Evolutionary conservation across 2,329 filamentous ascomycete species (phyloP).

Genomic region (Fusarium nelsonii): DNA sequence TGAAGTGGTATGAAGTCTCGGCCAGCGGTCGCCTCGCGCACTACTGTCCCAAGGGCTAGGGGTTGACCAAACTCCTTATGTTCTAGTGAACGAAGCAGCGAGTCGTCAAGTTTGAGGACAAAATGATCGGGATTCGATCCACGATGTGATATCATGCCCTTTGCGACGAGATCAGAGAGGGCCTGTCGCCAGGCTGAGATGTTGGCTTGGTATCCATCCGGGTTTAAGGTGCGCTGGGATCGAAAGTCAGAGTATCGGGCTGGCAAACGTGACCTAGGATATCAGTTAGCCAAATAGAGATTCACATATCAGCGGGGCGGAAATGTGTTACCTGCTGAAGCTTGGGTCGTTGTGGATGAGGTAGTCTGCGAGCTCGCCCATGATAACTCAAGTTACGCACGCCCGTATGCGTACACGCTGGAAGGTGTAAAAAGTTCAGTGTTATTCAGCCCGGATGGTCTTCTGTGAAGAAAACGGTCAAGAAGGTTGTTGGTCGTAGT

Average conservation of each 20-base stretch:
- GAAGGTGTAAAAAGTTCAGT: not conserved
- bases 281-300: not conserved
- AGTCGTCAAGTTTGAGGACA: constrained; percentile 68
- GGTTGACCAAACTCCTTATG: constrained; percentile 84
- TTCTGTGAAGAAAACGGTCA: not conserved
- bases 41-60: constrained; percentile 80
- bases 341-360: constrained; percentile 71
- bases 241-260: constrained; percentile 92
- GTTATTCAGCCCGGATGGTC: not conserved
- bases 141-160: constrained; percentile 65
- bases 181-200: constrained; percentile 82
- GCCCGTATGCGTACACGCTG: not conserved
- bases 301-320: not conserved
- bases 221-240: constrained; percentile 79
- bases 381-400: constrained; percentile 50
- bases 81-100: constrained; percentile 78
- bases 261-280: constrained; percentile 77
- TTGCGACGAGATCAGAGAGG: constrained; percentile 75
- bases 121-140: constrained; percentile 61
- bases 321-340: constrained; percentile 65
- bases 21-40: constrained; percentile 78
- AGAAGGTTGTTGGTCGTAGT: not conserved
- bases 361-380: constrained; percentile 77
- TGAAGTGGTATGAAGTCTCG: constrained; percentile 77
- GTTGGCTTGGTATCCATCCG: constrained; percentile 87